phyloP scores from a whole-genome alignment of 2,329 filamentous ascomycete genomes.

The Lojkania enalia region DNA sequence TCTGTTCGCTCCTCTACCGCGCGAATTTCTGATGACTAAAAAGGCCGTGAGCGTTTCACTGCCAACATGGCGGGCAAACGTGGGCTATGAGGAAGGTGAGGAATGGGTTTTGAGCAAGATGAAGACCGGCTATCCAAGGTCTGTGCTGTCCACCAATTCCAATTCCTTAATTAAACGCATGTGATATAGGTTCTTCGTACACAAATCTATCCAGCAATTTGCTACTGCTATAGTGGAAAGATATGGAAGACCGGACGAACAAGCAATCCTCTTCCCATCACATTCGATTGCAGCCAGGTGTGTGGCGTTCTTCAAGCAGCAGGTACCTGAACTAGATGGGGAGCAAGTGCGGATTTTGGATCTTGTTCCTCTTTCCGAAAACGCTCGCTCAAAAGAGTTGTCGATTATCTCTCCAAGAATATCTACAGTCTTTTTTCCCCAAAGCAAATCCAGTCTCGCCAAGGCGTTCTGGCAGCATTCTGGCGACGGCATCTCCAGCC shows the following conservation, averaged over 20 bases:
- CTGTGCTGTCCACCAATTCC: constrained; percentile 22
- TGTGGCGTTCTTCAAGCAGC: constrained; percentile 68
- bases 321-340: constrained; percentile 57
- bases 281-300: constrained; percentile 71
- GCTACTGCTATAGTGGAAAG: constrained; percentile 67
- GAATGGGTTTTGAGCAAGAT: constrained; percentile 83
- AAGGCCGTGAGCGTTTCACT: constrained; percentile 95
- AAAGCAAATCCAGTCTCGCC: constrained; percentile 69
- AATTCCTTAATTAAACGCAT: constrained; percentile 8
- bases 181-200: constrained; percentile 79
- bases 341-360: constrained; percentile 61
- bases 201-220: constrained; percentile 77
- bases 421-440: constrained; percentile 68
- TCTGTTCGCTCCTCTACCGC: background rate
- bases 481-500: constrained; percentile 88
- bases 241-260: constrained; percentile 64
- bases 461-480: constrained; percentile 98
- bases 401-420: constrained; percentile 51
- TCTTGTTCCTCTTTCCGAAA: constrained; percentile 64
- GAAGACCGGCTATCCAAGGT: constrained; percentile 90
- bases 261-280: constrained; percentile 84
- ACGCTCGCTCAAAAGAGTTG: constrained; percentile 52
- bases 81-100: constrained; percentile 92
- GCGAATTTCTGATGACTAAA: background rate
- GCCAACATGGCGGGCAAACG: constrained; percentile 87